phyloP scores from a whole-genome alignment of 257 asterid genomes.

The Solanum dulcamara region DNA sequence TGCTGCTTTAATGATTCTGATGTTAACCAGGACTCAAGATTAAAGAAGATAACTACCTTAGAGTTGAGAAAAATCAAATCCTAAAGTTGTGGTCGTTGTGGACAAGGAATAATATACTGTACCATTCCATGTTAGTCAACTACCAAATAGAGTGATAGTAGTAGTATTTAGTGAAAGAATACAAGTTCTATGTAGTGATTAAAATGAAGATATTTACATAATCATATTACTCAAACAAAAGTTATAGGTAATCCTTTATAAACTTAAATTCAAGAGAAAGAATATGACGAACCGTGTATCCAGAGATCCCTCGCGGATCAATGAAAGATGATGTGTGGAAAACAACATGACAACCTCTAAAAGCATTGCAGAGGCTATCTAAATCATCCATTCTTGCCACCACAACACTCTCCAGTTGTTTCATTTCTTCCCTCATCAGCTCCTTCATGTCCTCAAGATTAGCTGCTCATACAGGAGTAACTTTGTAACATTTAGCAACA shows the following conservation, averaged over 20 bases:
- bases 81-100: not conserved
- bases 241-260: not conserved
- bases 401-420: constrained; percentile 18
- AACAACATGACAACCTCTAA: constrained; percentile 20
- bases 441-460: constrained; percentile 21
- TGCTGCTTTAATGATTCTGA: not conserved
- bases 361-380: constrained; percentile 15
- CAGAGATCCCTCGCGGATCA: constrained; percentile 26
- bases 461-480: not conserved
- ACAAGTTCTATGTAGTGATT: not conserved
- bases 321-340: constrained; percentile 28
- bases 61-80: not conserved
- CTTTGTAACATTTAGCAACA: not conserved
- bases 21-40: not conserved
- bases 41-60: not conserved
- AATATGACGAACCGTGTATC: constrained; percentile 12
- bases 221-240: not conserved
- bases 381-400: constrained; percentile 16
- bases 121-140: not conserved
- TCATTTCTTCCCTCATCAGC: constrained; percentile 15
- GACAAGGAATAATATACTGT: not conserved
- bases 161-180: not conserved
- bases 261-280: not conserved
- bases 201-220: not conserved
- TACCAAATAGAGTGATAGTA: not conserved